Percentiles rank a stretch among this genome's conserved stretches.
phyloP scores from a whole-genome alignment of 306 rosid species.

The Notholithocarpus densiflorus region DNA sequence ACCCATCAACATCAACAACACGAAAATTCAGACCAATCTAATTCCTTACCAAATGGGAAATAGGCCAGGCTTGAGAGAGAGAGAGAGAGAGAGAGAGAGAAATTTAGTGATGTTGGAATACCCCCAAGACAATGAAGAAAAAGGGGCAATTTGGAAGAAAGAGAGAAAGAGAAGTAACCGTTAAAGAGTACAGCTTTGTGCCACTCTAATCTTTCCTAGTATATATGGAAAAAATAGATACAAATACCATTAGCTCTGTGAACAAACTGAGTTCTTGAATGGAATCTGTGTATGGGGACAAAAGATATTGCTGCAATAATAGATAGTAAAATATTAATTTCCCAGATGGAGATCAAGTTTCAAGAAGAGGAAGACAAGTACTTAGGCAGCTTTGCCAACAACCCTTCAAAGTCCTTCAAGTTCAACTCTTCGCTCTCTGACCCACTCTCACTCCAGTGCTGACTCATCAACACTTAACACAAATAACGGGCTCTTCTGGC shows the following conservation, averaged over 20 bases:
- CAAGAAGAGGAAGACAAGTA: background rate
- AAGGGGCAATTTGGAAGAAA: background rate
- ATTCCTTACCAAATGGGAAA: slow-evolving; percentile 2
- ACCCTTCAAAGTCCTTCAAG: slow-evolving; percentile 24
- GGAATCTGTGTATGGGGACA: slow-evolving; percentile 17
- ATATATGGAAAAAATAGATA: background rate
- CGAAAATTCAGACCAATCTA: background rate
- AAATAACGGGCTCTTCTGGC: background rate
- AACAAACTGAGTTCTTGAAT: background rate
- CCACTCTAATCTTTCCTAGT: background rate
- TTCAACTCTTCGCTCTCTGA: background rate
- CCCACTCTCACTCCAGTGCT: background rate
- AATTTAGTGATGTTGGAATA: background rate
- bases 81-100: background rate
- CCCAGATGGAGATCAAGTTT: slow-evolving; percentile 11
- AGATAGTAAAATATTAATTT: background rate
- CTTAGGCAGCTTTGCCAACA: slow-evolving; percentile 15
- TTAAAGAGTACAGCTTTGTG: background rate
- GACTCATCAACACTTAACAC: background rate
- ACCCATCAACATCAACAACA: background rate
- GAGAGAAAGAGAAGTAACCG: background rate
- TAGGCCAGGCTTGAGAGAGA: background rate
- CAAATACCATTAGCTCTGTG: background rate
- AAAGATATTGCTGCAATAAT: background rate
- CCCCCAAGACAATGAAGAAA: background rate